phyloP scores from a whole-genome alignment of 148 eudicot genomes.

The Chenopodium album region DNA sequence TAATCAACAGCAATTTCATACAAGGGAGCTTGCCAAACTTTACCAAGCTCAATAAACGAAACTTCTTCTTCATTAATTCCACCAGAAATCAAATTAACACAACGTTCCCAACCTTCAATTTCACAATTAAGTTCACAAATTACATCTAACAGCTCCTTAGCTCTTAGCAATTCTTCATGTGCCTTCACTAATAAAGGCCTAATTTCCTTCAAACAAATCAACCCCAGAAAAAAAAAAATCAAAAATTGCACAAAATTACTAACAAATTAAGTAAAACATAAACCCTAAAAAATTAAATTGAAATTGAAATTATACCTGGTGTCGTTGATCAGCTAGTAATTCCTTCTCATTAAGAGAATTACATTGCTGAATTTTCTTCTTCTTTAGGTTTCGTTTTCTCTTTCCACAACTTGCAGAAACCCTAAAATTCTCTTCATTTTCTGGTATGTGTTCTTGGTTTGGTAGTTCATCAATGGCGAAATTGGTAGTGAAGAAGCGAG shows the following conservation, averaged over 20 bases:
- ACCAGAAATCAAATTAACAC: conserved; percentile 21
- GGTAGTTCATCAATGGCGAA: background rate
- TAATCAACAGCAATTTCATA: conserved; percentile 58
- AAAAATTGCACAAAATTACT: background rate
- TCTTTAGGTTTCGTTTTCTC: conserved; percentile 48
- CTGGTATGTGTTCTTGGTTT: background rate
- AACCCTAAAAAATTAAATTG: background rate
- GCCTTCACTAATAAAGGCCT: conserved; percentile 65
- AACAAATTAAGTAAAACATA: background rate
- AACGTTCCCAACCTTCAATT: conserved; percentile 31
- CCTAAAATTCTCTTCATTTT: conserved; percentile 16
- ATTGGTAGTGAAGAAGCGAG: conserved; percentile 59
- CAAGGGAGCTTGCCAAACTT: conserved; percentile 73
- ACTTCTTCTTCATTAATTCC: conserved; percentile 27
- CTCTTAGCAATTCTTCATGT: conserved; percentile 56
- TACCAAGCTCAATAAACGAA: conserved; percentile 59
- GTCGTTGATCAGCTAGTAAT: conserved; percentile 69
- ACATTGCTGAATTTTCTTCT: conserved; percentile 29
- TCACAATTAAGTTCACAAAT: conserved; percentile 53
- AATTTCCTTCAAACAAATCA: conserved; percentile 52
- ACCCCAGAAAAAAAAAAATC: background rate
- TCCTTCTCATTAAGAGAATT: conserved; percentile 59
- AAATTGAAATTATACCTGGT: conserved; percentile 45
- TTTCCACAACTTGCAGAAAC: conserved; percentile 32
- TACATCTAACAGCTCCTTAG: conserved; percentile 43